These are phyloP conservation scores for Datisca glomerata DNA, from an alignment of 306 rosid species.

Conservation along the genomic window DNA sequence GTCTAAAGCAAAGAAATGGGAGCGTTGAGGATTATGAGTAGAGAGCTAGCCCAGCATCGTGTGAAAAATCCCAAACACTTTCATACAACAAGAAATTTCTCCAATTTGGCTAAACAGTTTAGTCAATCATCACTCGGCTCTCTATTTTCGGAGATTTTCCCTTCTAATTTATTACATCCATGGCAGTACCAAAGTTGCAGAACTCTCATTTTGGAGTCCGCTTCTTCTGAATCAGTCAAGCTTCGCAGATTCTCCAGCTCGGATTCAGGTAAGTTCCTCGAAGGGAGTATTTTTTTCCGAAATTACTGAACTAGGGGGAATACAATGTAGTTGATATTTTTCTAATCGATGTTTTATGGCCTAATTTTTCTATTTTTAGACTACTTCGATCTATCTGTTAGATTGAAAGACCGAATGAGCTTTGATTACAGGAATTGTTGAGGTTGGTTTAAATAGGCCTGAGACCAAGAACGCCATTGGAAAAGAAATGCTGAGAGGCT, in stretches of 20 bases:
- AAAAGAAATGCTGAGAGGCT: constrained; percentile 53
- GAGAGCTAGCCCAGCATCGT: constrained; percentile 14
- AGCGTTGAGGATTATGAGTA: constrained; percentile 23
- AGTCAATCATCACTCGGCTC: constrained; percentile 10
- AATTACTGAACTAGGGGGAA: background rate
- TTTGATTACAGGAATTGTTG: constrained; percentile 45
- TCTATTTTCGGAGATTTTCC: constrained; percentile 8
- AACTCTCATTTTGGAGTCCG: constrained; percentile 45
- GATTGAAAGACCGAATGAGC: background rate
- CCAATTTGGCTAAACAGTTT: background rate
- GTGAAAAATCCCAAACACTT: constrained; percentile 16
- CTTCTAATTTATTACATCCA: constrained; percentile 12
- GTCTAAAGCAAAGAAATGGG: constrained; percentile 19
- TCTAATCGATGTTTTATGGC: background rate
- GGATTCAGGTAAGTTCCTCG: constrained; percentile 43
- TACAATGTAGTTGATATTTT: background rate
- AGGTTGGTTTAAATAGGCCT: constrained; percentile 60
- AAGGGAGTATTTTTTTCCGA: background rate
- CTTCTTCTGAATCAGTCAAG: constrained; percentile 39
- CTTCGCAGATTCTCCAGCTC: constrained; percentile 43
- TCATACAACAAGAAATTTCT: background rate
- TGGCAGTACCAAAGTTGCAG: constrained; percentile 31
- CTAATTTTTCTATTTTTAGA: constrained; percentile 1
- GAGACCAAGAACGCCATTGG: constrained; percentile 75
- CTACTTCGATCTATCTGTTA: constrained; percentile 2